Conservation (phyloP, 2,329 filamentous ascomycete genomes). For the Sarocladiaceae sp. region DNA sequence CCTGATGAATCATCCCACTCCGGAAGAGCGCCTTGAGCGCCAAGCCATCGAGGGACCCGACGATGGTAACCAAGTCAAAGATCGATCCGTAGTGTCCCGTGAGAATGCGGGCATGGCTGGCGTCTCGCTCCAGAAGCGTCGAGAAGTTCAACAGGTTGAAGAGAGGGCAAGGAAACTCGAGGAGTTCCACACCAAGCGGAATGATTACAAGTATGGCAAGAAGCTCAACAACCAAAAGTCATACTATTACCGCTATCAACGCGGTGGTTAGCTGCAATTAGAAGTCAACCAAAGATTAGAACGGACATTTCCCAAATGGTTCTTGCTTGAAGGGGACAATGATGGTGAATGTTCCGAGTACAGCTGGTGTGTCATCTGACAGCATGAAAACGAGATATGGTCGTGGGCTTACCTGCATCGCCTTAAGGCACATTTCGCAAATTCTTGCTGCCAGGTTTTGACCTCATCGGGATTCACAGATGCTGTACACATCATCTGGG, state of each 20-base stretch:
- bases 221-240: conserved; percentile 66
- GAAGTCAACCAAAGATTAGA: neutral
- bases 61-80: conserved; percentile 17
- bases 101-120: conserved; percentile 74
- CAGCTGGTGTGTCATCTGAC: too few relatives aligned
- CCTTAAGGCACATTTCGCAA: too few relatives aligned
- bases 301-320: neutral
- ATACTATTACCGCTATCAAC: conserved; percentile 46
- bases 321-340: neutral
- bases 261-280: conserved; percentile 34
- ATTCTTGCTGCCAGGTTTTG: too few relatives aligned
- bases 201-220: conserved; percentile 66
- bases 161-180: conserved; percentile 62
- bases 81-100: conserved; percentile 55
- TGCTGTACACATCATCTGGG: too few relatives aligned
- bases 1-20: conserved; percentile 72
- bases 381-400: too few relatives aligned
- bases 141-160: conserved; percentile 58
- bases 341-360: neutral
- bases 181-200: conserved; percentile 53
- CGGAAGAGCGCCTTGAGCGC: conserved; percentile 67
- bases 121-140: conserved; percentile 69
- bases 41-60: conserved; percentile 48
- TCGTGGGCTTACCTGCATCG: too few relatives aligned
- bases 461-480: too few relatives aligned